Evolutionary conservation across 225 moss, liverwort and hornwort species (phyloP).

Genomic region (Bryum argenteum): DNA sequence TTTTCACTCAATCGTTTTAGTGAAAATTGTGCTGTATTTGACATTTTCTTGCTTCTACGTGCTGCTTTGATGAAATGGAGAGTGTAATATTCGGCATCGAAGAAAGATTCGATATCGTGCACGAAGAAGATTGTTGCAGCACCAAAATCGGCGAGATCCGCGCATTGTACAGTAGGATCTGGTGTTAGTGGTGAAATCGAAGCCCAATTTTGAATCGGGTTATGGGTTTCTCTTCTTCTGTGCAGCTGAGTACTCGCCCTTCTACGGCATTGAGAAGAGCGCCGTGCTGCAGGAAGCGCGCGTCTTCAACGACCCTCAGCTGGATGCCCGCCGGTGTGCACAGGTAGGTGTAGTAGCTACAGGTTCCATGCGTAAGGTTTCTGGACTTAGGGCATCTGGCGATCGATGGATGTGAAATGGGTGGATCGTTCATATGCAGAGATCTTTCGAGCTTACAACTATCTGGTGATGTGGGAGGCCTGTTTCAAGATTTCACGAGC

Average conservation of each 20-base stretch:
- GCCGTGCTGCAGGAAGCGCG: slow-evolving; percentile 89
- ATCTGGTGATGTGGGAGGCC: slow-evolving; percentile 40
- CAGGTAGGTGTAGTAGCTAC: slow-evolving; percentile 40
- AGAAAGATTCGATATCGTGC: too few species aligned
- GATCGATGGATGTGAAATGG: too few species aligned
- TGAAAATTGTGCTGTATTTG: not conserved
- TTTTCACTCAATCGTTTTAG: not conserved
- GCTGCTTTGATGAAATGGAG: not conserved
- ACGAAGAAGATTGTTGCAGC: too few species aligned
- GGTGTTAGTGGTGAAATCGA: not conserved
- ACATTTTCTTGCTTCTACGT: slow-evolving; percentile 11
- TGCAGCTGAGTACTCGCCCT: slow-evolving; percentile 83
- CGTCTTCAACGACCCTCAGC: slow-evolving; percentile 87
- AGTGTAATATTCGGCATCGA: too few species aligned
- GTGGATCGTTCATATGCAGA: slow-evolving; percentile 42
- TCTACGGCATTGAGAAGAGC: slow-evolving; percentile 84
- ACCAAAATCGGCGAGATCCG: slow-evolving; percentile 24
- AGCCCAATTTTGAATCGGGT: not conserved
- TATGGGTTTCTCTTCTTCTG: not conserved
- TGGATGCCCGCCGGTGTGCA: slow-evolving; percentile 89
- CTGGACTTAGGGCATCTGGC: too few species aligned
- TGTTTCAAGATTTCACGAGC: slow-evolving; percentile 49
- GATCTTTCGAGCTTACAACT: slow-evolving; percentile 62
- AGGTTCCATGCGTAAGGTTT: too few species aligned
- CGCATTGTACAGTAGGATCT: slow-evolving; percentile 29